Percentiles rank a stretch among this genome's conserved stretches.
These are phyloP conservation scores for Neopestalotiopsis clavispora DNA, from an alignment of 2,329 filamentous ascomycete genomes.

Conservation along the genomic window DNA sequence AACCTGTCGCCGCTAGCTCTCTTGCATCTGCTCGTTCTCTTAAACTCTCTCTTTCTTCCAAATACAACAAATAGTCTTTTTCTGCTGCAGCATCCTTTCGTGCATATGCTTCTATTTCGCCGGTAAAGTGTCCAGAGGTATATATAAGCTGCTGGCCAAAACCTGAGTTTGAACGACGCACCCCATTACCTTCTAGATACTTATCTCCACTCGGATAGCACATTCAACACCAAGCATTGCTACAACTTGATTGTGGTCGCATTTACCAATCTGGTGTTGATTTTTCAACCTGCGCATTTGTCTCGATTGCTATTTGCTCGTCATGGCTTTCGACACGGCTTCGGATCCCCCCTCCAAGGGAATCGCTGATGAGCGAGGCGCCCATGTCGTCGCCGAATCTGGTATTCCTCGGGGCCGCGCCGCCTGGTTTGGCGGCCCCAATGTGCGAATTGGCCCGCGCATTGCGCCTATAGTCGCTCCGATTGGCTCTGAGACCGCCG, in stretches of 20 bases:
- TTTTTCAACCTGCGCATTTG: background rate
- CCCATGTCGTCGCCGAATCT: slow-evolving; percentile 56
- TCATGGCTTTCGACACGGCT: slow-evolving; percentile 28
- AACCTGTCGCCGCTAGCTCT: background rate
- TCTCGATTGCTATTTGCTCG: background rate
- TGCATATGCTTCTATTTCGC: background rate
- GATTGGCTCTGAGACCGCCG: slow-evolving; percentile 16
- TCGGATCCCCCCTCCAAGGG: slow-evolving; percentile 25
- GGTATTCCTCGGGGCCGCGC: slow-evolving; percentile 46
- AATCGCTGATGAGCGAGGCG: slow-evolving; percentile 51
- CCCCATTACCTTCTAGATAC: background rate
- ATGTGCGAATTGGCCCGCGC: slow-evolving; percentile 53
- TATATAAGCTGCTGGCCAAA: background rate
- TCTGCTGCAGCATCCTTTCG: background rate
- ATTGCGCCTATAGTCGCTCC: slow-evolving; percentile 49
- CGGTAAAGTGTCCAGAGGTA: background rate
- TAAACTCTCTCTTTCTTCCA: background rate
- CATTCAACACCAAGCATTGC: background rate
- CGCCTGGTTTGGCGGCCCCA: slow-evolving; percentile 43
- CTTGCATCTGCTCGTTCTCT: background rate
- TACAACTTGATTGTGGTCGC: background rate
- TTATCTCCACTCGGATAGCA: background rate
- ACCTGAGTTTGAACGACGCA: background rate
- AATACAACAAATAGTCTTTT: background rate
- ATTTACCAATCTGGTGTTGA: background rate